Evolutionary conservation across 148 eudicot species (phyloP).

Genomic region (Gaultheria prostrata): DNA sequence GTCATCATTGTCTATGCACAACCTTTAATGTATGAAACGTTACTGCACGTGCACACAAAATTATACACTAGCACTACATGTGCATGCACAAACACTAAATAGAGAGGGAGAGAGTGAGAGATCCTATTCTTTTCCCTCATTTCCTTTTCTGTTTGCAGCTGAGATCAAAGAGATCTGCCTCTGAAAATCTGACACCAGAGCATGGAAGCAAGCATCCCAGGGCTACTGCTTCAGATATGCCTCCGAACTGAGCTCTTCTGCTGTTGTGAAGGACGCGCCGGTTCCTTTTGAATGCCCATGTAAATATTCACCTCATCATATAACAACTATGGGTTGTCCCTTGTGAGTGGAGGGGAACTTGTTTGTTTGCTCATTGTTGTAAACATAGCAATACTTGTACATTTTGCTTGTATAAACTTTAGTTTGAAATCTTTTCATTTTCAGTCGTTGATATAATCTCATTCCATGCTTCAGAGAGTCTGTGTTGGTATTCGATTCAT

Average conservation of each 20-base stretch:
- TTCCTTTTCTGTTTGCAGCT: constrained; percentile 28
- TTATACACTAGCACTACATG: neutral
- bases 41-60: neutral
- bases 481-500: neutral
- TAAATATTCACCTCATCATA: constrained; percentile 7
- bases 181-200: constrained; percentile 53
- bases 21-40: neutral
- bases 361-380: constrained; percentile 10
- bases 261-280: neutral
- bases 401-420: constrained; percentile 9
- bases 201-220: constrained; percentile 56
- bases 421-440: neutral
- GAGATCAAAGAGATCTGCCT: constrained; percentile 66
- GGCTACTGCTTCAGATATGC: constrained; percentile 49
- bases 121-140: neutral
- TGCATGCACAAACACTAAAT: neutral
- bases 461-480: neutral
- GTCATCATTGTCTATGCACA: neutral
- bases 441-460: neutral
- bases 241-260: constrained; percentile 7
- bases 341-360: neutral
- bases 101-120: neutral
- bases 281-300: neutral
- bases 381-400: constrained; percentile 7
- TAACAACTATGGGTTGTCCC: neutral